These are phyloP conservation scores for Maudiozyma bulderi DNA, from an alignment of 805 yeast genomes.

Conservation along the genomic window DNA sequence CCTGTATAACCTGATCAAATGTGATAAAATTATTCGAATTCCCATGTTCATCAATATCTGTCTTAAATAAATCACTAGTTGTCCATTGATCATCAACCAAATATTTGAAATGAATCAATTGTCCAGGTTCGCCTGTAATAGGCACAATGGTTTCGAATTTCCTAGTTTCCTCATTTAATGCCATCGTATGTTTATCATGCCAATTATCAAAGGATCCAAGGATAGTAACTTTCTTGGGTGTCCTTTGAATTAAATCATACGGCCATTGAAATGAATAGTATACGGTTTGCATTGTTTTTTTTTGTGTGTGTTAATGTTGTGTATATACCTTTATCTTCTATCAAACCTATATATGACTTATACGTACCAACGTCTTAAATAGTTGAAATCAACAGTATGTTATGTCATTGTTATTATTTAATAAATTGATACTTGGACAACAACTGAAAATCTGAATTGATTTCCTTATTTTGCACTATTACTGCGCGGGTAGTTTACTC, in stretches of 20 bases:
- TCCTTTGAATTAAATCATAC: not conserved
- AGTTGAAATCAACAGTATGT: no score
- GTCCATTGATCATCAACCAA: slow-evolving; percentile 64
- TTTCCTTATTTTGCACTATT: no score
- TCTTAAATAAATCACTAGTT: slow-evolving; percentile 31
- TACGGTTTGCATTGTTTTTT: slow-evolving; percentile 4
- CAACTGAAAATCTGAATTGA: no score
- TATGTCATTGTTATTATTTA: no score
- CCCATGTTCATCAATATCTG: slow-evolving; percentile 35
- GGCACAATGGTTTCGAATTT: not conserved
- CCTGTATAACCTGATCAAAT: slow-evolving; percentile 5
- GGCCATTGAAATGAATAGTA: slow-evolving; percentile 1
- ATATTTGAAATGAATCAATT: slow-evolving; percentile 39
- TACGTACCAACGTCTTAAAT: no score
- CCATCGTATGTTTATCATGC: not conserved
- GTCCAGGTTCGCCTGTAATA: slow-evolving; percentile 11
- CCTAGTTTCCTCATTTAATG: not conserved
- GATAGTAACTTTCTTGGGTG: not conserved
- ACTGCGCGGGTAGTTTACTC: no score
- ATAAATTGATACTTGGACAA: no score
- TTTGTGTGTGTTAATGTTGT: no score
- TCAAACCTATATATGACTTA: no score
- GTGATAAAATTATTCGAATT: slow-evolving; percentile 31
- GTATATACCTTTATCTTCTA: no score
- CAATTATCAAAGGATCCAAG: slow-evolving; percentile 1